phyloP scores from a whole-genome alignment of 2,329 filamentous ascomycete genomes.

The Arthrobotrys musiformis region DNA sequence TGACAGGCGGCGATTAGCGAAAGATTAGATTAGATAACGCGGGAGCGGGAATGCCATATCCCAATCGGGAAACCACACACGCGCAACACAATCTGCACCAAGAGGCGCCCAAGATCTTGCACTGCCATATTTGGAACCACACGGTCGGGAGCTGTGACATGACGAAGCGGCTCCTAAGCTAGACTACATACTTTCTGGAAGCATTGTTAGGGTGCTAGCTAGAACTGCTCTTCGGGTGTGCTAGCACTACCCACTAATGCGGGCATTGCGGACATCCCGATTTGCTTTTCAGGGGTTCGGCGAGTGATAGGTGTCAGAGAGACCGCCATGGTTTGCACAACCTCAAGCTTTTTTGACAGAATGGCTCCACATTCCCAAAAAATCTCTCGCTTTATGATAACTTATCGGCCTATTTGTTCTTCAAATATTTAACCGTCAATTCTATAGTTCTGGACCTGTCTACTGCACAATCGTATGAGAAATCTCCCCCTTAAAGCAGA shows the following conservation, averaged over 20 bases:
- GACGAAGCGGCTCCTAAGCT: neutral
- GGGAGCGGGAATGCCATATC: constrained; percentile 27
- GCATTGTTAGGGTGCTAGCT: neutral
- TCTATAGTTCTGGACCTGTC: neutral
- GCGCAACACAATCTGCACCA: constrained; percentile 10
- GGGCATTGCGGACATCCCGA: neutral
- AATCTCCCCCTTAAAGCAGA: neutral
- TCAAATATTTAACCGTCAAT: neutral
- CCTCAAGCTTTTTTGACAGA: neutral
- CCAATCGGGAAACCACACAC: constrained; percentile 26
- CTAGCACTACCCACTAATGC: neutral
- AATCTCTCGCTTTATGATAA: neutral
- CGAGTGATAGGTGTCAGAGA: neutral
- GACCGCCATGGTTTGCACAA: neutral
- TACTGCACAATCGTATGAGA: constrained; percentile 1
- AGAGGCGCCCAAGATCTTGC: neutral
- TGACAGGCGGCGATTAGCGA: constrained; percentile 25
- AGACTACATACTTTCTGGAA: neutral
- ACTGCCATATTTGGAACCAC: neutral
- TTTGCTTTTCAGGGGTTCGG: neutral
- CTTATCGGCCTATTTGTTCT: neutral
- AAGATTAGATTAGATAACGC: constrained; percentile 40
- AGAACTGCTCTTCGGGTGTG: neutral
- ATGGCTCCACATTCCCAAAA: neutral
- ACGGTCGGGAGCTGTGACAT: neutral